A percentile compares a stretch with the other conserved stretches of the same genome.
These are phyloP conservation scores for Globisporangium emineosum DNA, from an alignment of 352 stramenopile species.

Conservation along the genomic window DNA sequence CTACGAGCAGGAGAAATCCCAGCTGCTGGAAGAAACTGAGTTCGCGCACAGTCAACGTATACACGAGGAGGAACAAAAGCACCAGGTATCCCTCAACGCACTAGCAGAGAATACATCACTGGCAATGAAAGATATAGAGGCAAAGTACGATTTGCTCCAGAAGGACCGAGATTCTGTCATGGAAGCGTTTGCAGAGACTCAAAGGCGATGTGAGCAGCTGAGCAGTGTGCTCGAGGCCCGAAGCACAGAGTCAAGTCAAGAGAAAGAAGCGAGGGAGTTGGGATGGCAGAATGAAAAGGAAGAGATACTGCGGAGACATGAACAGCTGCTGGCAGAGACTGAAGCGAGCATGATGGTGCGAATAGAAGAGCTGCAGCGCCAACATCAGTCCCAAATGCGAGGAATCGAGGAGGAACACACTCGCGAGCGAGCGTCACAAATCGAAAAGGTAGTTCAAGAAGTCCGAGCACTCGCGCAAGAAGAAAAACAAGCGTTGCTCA, in stretches of 20 bases:
- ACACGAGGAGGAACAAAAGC: conserved; percentile 29
- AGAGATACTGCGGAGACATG: not conserved
- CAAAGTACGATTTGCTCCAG: not conserved
- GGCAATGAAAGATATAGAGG: not conserved
- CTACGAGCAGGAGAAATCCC: conserved; percentile 54
- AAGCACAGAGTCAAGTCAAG: not conserved
- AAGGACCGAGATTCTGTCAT: conserved; percentile 1
- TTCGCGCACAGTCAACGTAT: conserved; percentile 26
- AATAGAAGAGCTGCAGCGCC: not conserved
- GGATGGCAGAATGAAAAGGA: conserved; percentile 10
- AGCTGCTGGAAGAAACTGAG: conserved; percentile 48
- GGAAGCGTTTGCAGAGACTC: conserved; percentile 4
- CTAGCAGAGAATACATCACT: conserved; percentile 15
- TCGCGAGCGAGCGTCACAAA: not conserved
- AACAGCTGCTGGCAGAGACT: conserved; percentile 8
- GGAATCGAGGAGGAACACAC: not conserved
- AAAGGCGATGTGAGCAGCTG: conserved; percentile 10
- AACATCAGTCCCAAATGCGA: not conserved
- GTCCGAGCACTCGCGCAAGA: not conserved
- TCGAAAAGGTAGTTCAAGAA: conserved; percentile 7
- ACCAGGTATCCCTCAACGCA: conserved; percentile 19
- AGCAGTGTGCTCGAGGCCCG: not conserved
- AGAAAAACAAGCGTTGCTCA: not conserved
- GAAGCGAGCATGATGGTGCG: not conserved
- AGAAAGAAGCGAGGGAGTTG: not conserved